Base-by-base conservation (phyloP, 129 eudicot genomes). In the Lactuca sativa region DNA sequence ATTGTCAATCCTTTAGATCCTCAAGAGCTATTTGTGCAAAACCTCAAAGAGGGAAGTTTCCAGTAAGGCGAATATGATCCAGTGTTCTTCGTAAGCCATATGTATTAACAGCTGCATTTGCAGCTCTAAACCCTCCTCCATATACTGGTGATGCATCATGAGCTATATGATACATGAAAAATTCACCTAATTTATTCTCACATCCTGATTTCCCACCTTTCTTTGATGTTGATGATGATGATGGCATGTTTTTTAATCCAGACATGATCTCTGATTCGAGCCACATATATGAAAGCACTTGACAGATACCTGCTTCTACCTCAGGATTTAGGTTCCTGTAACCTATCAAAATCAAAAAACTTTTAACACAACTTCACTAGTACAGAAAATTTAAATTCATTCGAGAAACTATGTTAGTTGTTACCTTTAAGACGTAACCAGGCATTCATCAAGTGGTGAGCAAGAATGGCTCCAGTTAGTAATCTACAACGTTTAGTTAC, bases 271-370 rank as follows among this genome's bases (percentile, higher is more conserved):
- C 99, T n/a, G 99, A 78, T 71, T 95, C 99, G 4, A 95, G 99
- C 99, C 99, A 95, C 91, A 95, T 90, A 77, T 85, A 77, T 25
- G 99, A 80, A 59, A 95, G 95, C 49, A 95, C 97, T 84, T 95
- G 99, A 74, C 99, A 95, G 48, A 95, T 95, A 11, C 99, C 99
- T 83, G 90, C 99, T 76, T 95, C 99, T 60, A 95, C 82, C 64
- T 86, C 89, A 6, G 96, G 97, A 58, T 78, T 82, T 33, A 95
- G 86, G 75, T 90, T 90, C 13, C 96, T 82, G 75, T 75, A 95
- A 34, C 90, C 99, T 95, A 82, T 73, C 41, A 25, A 53, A 48
- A n/a, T 68, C 59, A 0, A 3, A 21, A 31, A 11, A 14, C n/a
- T 6, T 5, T 40, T 40, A 25, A 25, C 2, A 0, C 30, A 25